phyloP scores from a whole-genome alignment of 768 basidiomycete species.

The Boletus barrowsii region DNA sequence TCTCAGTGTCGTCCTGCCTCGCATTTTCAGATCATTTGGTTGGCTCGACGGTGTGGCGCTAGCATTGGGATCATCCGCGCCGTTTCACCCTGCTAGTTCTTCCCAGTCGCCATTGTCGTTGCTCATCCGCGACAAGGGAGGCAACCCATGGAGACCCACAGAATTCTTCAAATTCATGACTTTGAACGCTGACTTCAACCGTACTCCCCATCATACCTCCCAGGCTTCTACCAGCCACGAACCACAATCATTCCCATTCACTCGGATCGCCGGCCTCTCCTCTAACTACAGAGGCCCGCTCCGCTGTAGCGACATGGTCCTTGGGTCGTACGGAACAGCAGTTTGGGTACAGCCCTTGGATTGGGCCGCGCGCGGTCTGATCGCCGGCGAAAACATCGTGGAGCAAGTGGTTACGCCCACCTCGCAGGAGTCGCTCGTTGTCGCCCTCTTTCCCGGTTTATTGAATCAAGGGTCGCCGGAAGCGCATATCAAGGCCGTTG shows the following conservation, averaged over 20 bases:
- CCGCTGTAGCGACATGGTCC: slow-evolving; percentile 49
- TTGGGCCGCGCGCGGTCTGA: slow-evolving; percentile 38
- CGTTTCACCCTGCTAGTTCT: neutral
- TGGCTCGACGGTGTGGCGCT: slow-evolving; percentile 64
- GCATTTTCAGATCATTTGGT: slow-evolving; percentile 52
- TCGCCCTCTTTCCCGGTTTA: slow-evolving; percentile 49
- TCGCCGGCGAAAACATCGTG: slow-evolving; percentile 22
- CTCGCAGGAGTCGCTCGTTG: slow-evolving; percentile 41
- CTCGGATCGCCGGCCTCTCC: slow-evolving; percentile 34
- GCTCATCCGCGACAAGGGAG: slow-evolving; percentile 55
- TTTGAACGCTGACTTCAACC: slow-evolving; percentile 35
- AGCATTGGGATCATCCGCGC: slow-evolving; percentile 11
- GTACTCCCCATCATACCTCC: neutral
- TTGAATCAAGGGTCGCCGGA: slow-evolving; percentile 15
- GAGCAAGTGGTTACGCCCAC: slow-evolving; percentile 14
- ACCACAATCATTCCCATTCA: slow-evolving; percentile 46
- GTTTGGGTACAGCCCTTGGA: slow-evolving; percentile 61
- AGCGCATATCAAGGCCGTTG: slow-evolving; percentile 31
- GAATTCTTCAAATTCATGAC: slow-evolving; percentile 51
- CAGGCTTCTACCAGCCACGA: slow-evolving; percentile 13
- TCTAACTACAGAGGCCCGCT: slow-evolving; percentile 45
- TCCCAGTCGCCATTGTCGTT: slow-evolving; percentile 38
- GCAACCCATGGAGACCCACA: slow-evolving; percentile 57
- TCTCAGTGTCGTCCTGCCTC: slow-evolving; percentile 26
- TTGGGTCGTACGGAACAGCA: slow-evolving; percentile 57